These are phyloP conservation scores for Phoma sp. DNA, from an alignment of 2,329 filamentous ascomycete genomes.

Conservation along the genomic window DNA sequence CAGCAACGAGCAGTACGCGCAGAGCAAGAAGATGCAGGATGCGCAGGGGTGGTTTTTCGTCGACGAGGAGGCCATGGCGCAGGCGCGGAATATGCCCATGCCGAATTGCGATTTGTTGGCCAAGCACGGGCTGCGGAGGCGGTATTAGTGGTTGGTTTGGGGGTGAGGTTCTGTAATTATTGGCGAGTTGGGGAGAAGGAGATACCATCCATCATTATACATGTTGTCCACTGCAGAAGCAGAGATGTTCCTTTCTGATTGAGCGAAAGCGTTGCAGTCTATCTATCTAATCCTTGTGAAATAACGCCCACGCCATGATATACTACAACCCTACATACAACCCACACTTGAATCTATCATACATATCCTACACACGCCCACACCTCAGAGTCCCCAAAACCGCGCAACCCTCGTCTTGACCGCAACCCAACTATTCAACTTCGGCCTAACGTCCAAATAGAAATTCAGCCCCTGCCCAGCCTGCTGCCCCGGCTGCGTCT, in stretches of 20 bases:
- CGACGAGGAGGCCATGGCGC: slow-evolving; percentile 78
- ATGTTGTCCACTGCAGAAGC: background rate
- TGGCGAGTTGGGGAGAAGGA: background rate
- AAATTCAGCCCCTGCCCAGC: slow-evolving; percentile 62
- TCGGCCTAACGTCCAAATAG: slow-evolving; percentile 69
- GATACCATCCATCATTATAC: background rate
- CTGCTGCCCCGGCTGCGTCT: slow-evolving; percentile 50
- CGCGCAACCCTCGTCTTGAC: slow-evolving; percentile 61
- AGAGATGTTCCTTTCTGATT: no score
- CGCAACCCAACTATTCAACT: slow-evolving; percentile 68
- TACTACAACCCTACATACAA: background rate
- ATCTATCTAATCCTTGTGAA: background rate
- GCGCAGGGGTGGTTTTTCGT: slow-evolving; percentile 88
- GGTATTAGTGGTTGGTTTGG: background rate
- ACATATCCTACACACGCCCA: slow-evolving; percentile 11
- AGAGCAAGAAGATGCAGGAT: slow-evolving; percentile 73
- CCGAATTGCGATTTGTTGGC: slow-evolving; percentile 64
- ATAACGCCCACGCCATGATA: slow-evolving; percentile 11
- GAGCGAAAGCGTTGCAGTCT: no score
- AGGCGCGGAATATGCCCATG: slow-evolving; percentile 68
- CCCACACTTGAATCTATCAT: background rate
- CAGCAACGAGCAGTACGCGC: slow-evolving; percentile 71
- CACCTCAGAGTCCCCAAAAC: slow-evolving; percentile 53
- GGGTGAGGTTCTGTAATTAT: slow-evolving; percentile 3
- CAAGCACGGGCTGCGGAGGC: slow-evolving; percentile 46